Evolutionary conservation across 2,329 filamentous ascomycete species (phyloP), one percentile per base, ranked within the genome.

Genomic region (Podosphaera fusca): DNA sequence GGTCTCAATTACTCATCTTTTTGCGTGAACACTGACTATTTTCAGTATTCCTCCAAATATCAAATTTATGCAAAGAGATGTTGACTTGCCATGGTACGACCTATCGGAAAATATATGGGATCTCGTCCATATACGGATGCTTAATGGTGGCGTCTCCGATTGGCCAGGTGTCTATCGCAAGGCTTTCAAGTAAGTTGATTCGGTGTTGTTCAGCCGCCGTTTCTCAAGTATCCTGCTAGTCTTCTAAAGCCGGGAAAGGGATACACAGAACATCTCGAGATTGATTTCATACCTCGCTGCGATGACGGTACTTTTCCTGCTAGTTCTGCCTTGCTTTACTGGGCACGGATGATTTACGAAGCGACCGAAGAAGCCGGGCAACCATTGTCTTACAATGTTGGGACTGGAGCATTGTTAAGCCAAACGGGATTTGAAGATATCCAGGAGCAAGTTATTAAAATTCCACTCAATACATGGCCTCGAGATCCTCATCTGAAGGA

Each of bases 251-350:
- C 87, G 1, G 82, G 82, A 1, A 75, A 73, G 46, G 90, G 89
- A 56, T 78, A 76, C 66, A 75, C 95, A 57, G 89, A 96, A 69
- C 87, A 94, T 63, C 79, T 94, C 53, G 90, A 96, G 67, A 84
- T 96, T 57, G 87, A 96, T 69, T 85, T 85, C 69, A 73, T 77
- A 53, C 87, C 87, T 21, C 79, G 79, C 55, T 84, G 80, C 65
- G 82, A 87, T 60, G 80, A 85, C 63, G 75, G 76, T 40, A 78
- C 79, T 0, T 70, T 85, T 12, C 74, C 77, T 9, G 61, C 69
- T 3, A 70, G 78, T 42, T 79, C 82, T 6, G 72, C 75, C 34
- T 71, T 90, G 14, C 69, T 73, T 50, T 71, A 78, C 63, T 95
- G 88, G 88, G 83, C 82, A 60, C 70, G 78, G 33, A 77, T 78